Conservation (phyloP, 1,284 basidiomycete species). For the Hymenochaete sp. region DNA sequence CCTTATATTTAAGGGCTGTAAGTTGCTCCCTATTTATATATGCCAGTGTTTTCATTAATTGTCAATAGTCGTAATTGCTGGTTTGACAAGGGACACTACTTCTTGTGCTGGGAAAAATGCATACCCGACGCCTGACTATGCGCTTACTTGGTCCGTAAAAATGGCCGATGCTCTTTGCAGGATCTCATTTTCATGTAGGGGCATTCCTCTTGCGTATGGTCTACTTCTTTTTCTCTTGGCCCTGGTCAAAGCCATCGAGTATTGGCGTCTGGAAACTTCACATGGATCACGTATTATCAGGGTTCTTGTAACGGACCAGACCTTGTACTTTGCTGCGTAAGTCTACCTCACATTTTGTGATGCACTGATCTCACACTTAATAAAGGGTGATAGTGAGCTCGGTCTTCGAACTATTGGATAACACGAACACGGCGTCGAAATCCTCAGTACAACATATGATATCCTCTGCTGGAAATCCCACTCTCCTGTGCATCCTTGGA, state of each 20-base stretch:
- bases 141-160: background rate
- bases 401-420: background rate
- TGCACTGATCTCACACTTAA: too few relatives aligned
- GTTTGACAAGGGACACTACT: background rate
- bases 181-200: background rate
- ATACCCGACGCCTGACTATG: background rate
- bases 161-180: background rate
- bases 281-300: conserved; percentile 1
- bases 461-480: background rate
- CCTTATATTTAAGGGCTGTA: background rate
- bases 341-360: too few relatives aligned
- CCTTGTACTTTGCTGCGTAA: conserved; percentile 9
- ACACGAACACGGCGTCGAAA: background rate
- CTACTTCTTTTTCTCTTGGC: conserved; percentile 7
- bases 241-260: conserved; percentile 5
- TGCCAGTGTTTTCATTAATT: background rate
- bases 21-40: background rate
- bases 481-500: background rate
- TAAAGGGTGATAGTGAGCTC: too few relatives aligned
- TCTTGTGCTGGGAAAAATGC: background rate
- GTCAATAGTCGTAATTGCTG: background rate
- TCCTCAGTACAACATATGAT: background rate
- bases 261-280: conserved; percentile 4
- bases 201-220: background rate
- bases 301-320: conserved; percentile 8